Evolutionary conservation across 1,284 basidiomycete genomes (phyloP), one percentile per base, ranked within the genome.

Genomic region (Sphagnurus paluster): DNA sequence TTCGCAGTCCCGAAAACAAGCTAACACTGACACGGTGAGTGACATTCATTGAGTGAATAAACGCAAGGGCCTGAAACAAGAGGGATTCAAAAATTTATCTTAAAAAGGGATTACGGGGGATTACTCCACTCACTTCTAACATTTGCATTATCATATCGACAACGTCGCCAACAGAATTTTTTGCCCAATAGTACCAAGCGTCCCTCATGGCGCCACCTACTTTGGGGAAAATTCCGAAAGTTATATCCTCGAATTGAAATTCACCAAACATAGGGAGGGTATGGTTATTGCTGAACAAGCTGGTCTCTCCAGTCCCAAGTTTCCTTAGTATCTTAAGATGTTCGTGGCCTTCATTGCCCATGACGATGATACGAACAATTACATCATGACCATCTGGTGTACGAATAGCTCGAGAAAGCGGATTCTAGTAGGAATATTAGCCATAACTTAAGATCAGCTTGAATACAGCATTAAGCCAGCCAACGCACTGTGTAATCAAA

Each of bases 111-210:
- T 25, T 21, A 2, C 1, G 8, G 21, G 14, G 19, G 20, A 16
- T 10, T 13, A 11, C 11, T 13, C 5, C 46, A 25, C 44, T 46
- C 44, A 64, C 65, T 56, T 65, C 62, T 3, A 66, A 28, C 34
- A 54, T 56, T 35, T 66, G 63, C 52, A 62, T 48, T 13, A 66
- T 38, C 56, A 65, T 62, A 24, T 65, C 58, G 4, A 65, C 16
- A 19, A 65, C 42, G 41, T 67, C 64, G 2, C 59, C 65, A 0
- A 59, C 61, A 6, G 63, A 63, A 29, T 62, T 60, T 37, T 54
- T 48, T 4, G 60, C 38, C 59, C 57, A 63, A 4, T 0, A 23
- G 8, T 34, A 44, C 42, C 54, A 60, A 1, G 50, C 37, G 1
- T 48, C 26, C 0, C 11, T 1, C 32, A 63, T 28, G 2, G 30